phyloP scores from a whole-genome alignment of 257 asterid species.

The Scutellaria barbata region DNA sequence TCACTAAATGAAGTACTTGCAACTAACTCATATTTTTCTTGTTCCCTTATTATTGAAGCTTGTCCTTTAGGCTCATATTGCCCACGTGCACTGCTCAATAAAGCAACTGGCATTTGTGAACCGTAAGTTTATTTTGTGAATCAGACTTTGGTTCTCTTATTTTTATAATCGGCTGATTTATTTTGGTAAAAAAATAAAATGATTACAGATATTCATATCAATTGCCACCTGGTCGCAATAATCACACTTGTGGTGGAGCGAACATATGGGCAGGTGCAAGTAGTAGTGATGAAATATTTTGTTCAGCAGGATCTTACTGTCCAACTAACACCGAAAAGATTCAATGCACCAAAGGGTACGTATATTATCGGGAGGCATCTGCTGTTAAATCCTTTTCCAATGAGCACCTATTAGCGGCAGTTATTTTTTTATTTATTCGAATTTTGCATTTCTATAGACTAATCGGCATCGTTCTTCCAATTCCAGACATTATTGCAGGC shows the following conservation, averaged over 20 bases:
- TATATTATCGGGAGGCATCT: conserved; percentile 32
- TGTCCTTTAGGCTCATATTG: conserved; percentile 96
- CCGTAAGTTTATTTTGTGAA: conserved; percentile 75
- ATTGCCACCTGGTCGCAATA: conserved; percentile 78
- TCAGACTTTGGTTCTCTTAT: conserved; percentile 31
- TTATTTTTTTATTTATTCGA: conserved; percentile 31
- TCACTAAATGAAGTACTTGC: conserved; percentile 25
- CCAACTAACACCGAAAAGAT: conserved; percentile 74
- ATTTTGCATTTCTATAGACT: conserved; percentile 31
- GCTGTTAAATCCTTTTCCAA: conserved; percentile 27
- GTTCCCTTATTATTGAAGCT: conserved; percentile 56
- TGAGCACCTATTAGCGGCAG: conserved; percentile 27
- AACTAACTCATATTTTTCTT: conserved; percentile 36
- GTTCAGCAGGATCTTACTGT: conserved; percentile 90
- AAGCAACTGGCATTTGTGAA: conserved; percentile 73
- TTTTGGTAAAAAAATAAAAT: conserved; percentile 32
- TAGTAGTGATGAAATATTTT: conserved; percentile 75
- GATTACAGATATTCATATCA: conserved; percentile 79
- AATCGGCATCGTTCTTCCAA: conserved; percentile 32
- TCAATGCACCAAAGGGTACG: conserved; percentile 74
- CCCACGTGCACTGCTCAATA: conserved; percentile 67
- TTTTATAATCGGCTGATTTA: conserved; percentile 43
- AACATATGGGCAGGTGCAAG: conserved; percentile 82
- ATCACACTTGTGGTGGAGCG: conserved; percentile 95
- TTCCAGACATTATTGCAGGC: conserved; percentile 93